These are phyloP conservation scores for Forsythia suspensa DNA, from an alignment of 257 asterid species.

Conservation along the genomic window DNA sequence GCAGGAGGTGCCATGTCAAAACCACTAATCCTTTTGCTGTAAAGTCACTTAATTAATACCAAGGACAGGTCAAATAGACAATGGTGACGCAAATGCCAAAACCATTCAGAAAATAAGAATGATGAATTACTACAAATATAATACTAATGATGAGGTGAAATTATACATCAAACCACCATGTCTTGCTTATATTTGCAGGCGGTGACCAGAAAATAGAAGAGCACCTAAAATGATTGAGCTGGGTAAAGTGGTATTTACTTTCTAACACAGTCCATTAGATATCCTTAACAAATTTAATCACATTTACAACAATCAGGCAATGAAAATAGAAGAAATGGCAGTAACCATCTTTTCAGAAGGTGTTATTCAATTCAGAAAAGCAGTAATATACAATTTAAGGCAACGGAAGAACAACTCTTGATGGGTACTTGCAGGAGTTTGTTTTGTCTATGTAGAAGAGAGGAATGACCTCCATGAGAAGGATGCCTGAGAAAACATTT, in stretches of 20 bases:
- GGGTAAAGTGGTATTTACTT: neutral
- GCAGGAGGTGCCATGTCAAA: conserved; percentile 97
- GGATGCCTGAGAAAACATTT: neutral
- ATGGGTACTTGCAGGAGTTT: neutral
- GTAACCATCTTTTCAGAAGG: neutral
- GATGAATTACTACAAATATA: neutral
- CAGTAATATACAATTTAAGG: neutral
- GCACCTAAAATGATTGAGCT: neutral
- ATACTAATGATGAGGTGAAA: neutral
- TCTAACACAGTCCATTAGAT: neutral
- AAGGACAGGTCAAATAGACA: conserved; percentile 28
- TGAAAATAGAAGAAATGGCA: neutral
- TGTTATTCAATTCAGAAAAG: neutral
- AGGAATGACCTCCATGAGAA: neutral
- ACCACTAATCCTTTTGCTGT: conserved; percentile 95
- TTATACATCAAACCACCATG: neutral
- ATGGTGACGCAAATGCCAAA: neutral
- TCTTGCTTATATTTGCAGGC: neutral
- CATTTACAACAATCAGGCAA: neutral
- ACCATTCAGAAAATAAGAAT: neutral
- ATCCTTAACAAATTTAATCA: neutral
- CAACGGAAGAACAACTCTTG: neutral
- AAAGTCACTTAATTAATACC: conserved; percentile 35
- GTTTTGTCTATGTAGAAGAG: neutral
- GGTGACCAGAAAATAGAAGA: neutral